Evolutionary conservation across 2,329 filamentous ascomycete genomes (phyloP).

Genomic region (Botryotinia globosa): DNA sequence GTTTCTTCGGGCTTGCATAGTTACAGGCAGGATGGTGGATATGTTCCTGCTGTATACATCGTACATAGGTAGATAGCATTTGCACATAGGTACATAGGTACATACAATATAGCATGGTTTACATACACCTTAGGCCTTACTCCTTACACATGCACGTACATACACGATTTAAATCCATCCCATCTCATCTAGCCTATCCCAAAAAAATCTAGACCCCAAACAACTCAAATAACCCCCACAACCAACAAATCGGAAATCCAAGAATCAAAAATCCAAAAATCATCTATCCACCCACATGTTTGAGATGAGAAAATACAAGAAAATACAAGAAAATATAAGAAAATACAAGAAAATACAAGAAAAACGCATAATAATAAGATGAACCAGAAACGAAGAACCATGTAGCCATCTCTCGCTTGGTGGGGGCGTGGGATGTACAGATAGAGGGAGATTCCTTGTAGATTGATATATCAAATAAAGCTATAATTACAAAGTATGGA

Average conservation of each 20-base stretch:
- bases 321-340: too few species aligned
- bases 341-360: too few species aligned
- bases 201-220: neutral
- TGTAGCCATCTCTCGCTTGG: neutral
- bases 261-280: too few species aligned
- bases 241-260: neutral
- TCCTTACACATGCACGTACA: too few species aligned
- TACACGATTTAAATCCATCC: too few species aligned
- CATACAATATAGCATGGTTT: neutral
- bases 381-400: neutral
- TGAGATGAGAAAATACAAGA: neutral
- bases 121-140: neutral
- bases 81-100: neutral
- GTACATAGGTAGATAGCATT: neutral
- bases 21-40: neutral
- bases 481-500: too few species aligned
- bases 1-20: neutral
- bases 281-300: neutral
- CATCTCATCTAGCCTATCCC: too few species aligned
- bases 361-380: neutral
- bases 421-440: neutral
- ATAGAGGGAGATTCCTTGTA: neutral
- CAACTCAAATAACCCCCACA: too few species aligned
- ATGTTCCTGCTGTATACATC: neutral
- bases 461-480: too few species aligned